These are phyloP conservation scores for Madurella fahalii DNA, from an alignment of 2,329 filamentous ascomycete species.

Conservation along the genomic window DNA sequence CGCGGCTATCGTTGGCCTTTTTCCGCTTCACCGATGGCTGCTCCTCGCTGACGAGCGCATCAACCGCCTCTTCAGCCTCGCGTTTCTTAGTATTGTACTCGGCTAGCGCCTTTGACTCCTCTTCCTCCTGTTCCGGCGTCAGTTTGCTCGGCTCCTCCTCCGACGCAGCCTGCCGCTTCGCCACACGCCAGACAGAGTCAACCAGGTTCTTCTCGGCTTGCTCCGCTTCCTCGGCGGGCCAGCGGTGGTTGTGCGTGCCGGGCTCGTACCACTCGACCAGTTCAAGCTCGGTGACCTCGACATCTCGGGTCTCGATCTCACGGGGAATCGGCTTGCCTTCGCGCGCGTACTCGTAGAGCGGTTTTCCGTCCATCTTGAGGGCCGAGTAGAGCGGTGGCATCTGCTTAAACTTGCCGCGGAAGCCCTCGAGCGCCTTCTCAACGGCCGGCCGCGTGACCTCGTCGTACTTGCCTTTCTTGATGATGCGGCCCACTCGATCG, in stretches of 20 bases:
- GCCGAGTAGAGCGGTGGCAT: constrained; percentile 91
- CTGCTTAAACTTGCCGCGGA: constrained; percentile 82
- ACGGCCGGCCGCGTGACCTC: constrained; percentile 78
- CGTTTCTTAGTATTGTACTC: constrained; percentile 56
- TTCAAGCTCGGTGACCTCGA: constrained; percentile 74
- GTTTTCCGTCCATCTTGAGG: constrained; percentile 88
- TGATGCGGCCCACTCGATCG: constrained; percentile 78
- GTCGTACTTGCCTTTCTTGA: constrained; percentile 69
- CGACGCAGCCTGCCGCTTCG: constrained; percentile 49
- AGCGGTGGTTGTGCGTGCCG: constrained; percentile 72
- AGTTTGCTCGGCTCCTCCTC: constrained; percentile 39
- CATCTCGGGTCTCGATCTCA: constrained; percentile 75
- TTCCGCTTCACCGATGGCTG: constrained; percentile 23
- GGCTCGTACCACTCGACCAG: constrained; percentile 81
- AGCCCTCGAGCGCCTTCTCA: constrained; percentile 68
- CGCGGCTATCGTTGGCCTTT: constrained; percentile 19
- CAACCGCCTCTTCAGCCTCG: constrained; percentile 55
- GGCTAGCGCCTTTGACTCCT: constrained; percentile 51
- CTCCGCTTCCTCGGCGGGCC: constrained; percentile 75
- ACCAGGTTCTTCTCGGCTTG: constrained; percentile 71
- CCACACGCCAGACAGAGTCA: constrained; percentile 64
- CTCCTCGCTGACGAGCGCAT: constrained; percentile 51
- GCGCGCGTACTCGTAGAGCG: constrained; percentile 91
- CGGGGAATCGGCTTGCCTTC: constrained; percentile 82
- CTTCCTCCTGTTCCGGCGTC: constrained; percentile 52